Conservation (phyloP, 345 rosid species). For the Salix dunnii region DNA sequence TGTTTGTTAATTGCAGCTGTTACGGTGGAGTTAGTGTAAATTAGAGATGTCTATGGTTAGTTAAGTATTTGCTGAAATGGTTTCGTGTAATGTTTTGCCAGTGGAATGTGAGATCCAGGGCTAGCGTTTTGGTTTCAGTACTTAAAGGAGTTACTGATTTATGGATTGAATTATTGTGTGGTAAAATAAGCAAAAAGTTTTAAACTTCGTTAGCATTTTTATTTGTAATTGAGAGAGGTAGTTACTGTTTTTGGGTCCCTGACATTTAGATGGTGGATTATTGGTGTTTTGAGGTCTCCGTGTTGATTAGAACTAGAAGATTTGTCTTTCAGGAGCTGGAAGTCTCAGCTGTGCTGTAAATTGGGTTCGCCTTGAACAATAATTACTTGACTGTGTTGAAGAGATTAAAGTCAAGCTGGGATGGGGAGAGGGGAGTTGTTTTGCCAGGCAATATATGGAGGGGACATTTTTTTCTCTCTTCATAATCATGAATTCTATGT, state of each 20-base stretch:
- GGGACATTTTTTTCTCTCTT: not conserved
- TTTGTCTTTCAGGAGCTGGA: not conserved
- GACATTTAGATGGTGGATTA: not conserved
- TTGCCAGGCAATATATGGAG: not conserved
- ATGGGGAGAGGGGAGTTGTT: not conserved
- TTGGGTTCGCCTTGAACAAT: not conserved
- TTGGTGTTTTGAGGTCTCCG: not conserved
- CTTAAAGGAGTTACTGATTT: not conserved
- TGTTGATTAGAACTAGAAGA: not conserved
- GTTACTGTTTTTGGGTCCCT: not conserved
- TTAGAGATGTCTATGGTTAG: not conserved
- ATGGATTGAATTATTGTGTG: not conserved
- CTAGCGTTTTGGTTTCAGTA: slow-evolving; percentile 1
- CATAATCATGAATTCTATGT: not conserved
- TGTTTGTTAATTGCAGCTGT: not conserved
- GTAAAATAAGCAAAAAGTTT: not conserved
- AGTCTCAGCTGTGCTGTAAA: not conserved
- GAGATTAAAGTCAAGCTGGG: not conserved
- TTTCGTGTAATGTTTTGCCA: not conserved
- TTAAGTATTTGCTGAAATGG: not conserved
- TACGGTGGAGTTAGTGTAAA: not conserved
- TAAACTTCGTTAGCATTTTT: not conserved
- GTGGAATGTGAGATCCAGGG: slow-evolving; percentile 24
- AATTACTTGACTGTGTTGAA: not conserved
- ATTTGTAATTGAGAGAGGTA: not conserved